Evolutionary conservation across 2,329 filamentous ascomycete genomes (phyloP), one percentile per base, ranked within the genome.

Genomic region (Shiraia sp.): DNA sequence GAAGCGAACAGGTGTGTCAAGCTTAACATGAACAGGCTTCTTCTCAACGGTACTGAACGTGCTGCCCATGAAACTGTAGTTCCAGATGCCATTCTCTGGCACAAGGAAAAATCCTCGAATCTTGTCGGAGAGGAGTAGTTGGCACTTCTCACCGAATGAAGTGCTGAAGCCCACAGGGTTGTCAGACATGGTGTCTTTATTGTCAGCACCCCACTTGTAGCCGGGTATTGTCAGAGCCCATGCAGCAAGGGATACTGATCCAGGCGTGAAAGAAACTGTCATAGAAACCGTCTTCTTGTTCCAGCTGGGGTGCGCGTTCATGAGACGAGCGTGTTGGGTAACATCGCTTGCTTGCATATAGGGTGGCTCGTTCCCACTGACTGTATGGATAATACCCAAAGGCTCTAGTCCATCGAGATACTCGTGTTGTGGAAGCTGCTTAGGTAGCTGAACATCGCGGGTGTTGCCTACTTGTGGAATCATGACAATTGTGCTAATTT

Each of bases 331-430:
- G 65, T 99, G 93, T 68, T 92, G 89, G 2, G 93, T 99, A 35
- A 97, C 92, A 69, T 99, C 93, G 59, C 85, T 83, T 2, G 93
- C 88, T 12, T 90, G 90, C 91, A 99, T 97, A 78, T 96, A 97
- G 6, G 88, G 88, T 30, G 92, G 83, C 73, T 99, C 93, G 64
- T 93, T 96, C 51, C 93, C 92, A 23, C 91, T 92, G 55, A 92
- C 83, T 1, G 93, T 99, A 73, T 99, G 93, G 55, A 99, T 96
- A 57, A 97, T 79, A 58, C 93, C 93, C 10, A 99, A 79, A 4
- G 93, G 90, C 72, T 99, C 93, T 67, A 99, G 80, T 42, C 80
- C 81, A 46, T 87, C 82, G 29, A 99, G 82, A 68, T 91, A 90
- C 64, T 96, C 90, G 71, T 96, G 90, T 70, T 95, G 87, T 3